Evolutionary conservation across 352 stramenopile species (phyloP).

Genomic region (Hyaloperonospora brassicae): DNA sequence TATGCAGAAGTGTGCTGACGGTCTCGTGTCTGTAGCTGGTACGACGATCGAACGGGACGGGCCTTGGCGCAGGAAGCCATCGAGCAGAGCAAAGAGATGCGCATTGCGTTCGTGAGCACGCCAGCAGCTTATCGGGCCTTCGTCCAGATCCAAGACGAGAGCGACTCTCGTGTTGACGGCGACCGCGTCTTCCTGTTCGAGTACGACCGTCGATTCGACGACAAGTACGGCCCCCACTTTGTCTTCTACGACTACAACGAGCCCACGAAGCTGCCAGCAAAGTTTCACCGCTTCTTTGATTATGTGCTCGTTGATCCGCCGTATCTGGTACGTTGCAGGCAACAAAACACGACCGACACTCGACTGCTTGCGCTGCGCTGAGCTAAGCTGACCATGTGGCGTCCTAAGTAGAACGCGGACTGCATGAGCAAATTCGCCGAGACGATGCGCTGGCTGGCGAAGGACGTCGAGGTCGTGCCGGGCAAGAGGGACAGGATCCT

Average conservation of each 20-base stretch:
- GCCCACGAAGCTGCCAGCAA: slow-evolving; percentile 33
- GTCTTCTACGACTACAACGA: slow-evolving; percentile 58
- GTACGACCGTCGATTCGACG: slow-evolving; percentile 45
- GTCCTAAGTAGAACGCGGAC: slow-evolving; percentile 32
- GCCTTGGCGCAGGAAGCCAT: slow-evolving; percentile 40
- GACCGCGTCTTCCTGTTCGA: slow-evolving; percentile 49
- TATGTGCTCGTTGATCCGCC: slow-evolving; percentile 50
- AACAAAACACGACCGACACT: neutral
- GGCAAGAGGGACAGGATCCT: slow-evolving; percentile 35
- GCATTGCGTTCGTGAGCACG: slow-evolving; percentile 49
- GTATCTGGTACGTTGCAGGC: slow-evolving; percentile 31
- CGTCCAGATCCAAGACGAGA: slow-evolving; percentile 31
- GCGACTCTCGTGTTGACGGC: slow-evolving; percentile 20
- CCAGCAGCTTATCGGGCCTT: slow-evolving; percentile 41
- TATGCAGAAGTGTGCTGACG: neutral
- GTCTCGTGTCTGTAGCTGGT: slow-evolving; percentile 28
- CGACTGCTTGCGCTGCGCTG: neutral
- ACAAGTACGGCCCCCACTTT: slow-evolving; percentile 46
- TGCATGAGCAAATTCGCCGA: slow-evolving; percentile 54
- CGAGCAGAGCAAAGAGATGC: slow-evolving; percentile 39
- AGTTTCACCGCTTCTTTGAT: slow-evolving; percentile 53
- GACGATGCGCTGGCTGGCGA: slow-evolving; percentile 47
- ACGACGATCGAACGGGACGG: slow-evolving; percentile 42
- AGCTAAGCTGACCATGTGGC: neutral
- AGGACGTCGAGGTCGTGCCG: slow-evolving; percentile 24